phyloP scores from a whole-genome alignment of 148 eudicot genomes.

The Silene latifolia region DNA sequence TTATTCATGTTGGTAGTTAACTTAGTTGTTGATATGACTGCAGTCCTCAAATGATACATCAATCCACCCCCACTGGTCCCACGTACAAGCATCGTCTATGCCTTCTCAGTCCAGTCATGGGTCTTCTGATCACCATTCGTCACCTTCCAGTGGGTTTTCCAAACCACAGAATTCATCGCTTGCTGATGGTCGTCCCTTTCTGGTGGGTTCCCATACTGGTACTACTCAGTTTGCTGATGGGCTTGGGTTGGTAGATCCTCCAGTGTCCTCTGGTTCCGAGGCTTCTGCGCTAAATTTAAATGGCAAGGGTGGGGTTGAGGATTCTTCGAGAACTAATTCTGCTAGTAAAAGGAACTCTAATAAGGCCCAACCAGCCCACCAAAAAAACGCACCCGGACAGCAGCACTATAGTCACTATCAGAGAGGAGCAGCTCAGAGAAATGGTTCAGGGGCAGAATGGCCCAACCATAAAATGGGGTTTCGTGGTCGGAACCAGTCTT shows the following conservation, averaged over 20 bases:
- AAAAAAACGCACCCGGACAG: conserved; percentile 39
- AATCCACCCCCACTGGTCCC: conserved; percentile 79
- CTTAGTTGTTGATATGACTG: conserved; percentile 18
- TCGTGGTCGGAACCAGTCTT: conserved; percentile 65
- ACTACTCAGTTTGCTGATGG: conserved; percentile 40
- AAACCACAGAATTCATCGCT: conserved; percentile 47
- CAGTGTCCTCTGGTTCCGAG: conserved; percentile 25
- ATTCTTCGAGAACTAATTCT: conserved; percentile 29
- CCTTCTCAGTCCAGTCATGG: conserved; percentile 49
- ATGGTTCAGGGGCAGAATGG: conserved; percentile 55
- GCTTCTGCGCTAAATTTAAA: conserved; percentile 28
- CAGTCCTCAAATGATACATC: conserved; percentile 71
- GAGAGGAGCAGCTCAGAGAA: conserved; percentile 54
- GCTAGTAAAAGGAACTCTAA: conserved; percentile 30
- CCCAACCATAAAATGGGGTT: conserved; percentile 68
- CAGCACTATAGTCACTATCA: conserved; percentile 49
- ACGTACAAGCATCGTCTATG: conserved; percentile 53
- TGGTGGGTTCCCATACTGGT: conserved; percentile 31
- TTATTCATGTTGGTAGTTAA: not conserved
- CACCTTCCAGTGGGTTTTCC: conserved; percentile 44
- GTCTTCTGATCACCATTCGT: conserved; percentile 40
- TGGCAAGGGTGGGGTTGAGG: conserved; percentile 31
- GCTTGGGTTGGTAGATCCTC: conserved; percentile 41
- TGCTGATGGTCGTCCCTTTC: conserved; percentile 32
- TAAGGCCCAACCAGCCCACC: conserved; percentile 45